These are phyloP conservation scores for Zygosaccharomyces rouxii DNA, from an alignment of 805 yeast genomes.

Conservation along the genomic window DNA sequence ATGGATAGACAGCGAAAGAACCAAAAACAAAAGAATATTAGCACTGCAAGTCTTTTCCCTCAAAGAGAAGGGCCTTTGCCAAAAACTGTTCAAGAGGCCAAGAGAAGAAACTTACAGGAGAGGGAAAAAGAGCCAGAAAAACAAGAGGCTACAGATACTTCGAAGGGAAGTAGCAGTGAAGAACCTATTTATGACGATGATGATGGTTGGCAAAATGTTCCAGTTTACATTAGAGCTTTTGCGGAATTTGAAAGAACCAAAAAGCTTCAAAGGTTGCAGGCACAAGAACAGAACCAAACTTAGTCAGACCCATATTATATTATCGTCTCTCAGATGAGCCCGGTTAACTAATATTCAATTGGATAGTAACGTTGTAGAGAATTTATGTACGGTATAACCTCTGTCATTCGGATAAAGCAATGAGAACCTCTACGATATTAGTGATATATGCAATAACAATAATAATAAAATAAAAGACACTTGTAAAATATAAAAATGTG, in stretches of 20 bases:
- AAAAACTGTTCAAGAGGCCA: slow-evolving; percentile 34
- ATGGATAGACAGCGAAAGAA: slow-evolving; percentile 21
- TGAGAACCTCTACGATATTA: neutral
- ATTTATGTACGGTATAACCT: neutral
- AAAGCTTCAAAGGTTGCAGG: slow-evolving; percentile 32
- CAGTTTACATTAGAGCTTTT: slow-evolving; percentile 73
- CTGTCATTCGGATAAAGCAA: neutral
- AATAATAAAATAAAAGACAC: neutral
- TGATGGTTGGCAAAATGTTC: slow-evolving; percentile 57
- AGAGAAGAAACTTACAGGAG: slow-evolving; percentile 16
- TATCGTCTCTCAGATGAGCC: neutral
- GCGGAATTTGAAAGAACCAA: slow-evolving; percentile 74
- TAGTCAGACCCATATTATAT: neutral
- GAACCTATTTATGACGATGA: slow-evolving; percentile 33
- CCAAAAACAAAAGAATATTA: slow-evolving; percentile 11
- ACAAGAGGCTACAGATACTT: slow-evolving; percentile 3
- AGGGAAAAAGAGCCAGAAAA: slow-evolving; percentile 11
- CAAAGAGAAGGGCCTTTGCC: slow-evolving; percentile 30
- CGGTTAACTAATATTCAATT: neutral
- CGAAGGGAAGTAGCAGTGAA: slow-evolving; percentile 16
- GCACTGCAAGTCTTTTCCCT: slow-evolving; percentile 36
- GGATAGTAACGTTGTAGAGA: neutral
- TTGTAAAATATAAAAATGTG: slow-evolving; percentile 7
- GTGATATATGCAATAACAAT: too few species aligned
- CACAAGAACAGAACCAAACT: neutral